Base-by-base conservation (phyloP, 2,329 filamentous ascomycete species). In the Alternaria metachromatica region DNA sequence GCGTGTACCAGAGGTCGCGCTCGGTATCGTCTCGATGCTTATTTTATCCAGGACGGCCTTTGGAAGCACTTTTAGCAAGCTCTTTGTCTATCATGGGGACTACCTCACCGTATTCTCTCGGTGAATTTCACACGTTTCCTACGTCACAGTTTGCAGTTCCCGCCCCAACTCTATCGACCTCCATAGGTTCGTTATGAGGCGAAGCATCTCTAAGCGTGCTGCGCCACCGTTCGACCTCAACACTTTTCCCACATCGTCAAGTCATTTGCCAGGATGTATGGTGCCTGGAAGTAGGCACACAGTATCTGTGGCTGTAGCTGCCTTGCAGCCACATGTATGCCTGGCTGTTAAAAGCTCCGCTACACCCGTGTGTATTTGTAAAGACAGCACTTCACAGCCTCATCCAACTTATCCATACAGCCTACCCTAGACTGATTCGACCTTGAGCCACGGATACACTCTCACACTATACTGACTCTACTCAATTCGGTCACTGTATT, bases 161-260 rank as follows among this genome's bases (percentile, higher is more conserved):
- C 49, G 57, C 61, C 64, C 55, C 49, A 41, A 41, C 44, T 30
- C 43, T 56, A 20, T 26, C 54, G 58, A 50, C 58, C 49, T 60
- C 43, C 46, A 60, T 46, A 48, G 43, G 18, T 44, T 37, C 54
- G 25, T 57, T n/a, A 30, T 41, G 58, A n/a, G 62, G 62, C 62
- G 62, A 55, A 58, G 62, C 58, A 58, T 50, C 15, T 30, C 23
- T 15, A 37, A 50, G 18, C 20, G 12, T 18, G 28, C 65, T 67
- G 63, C 60, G 65, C 65, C 63, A 65, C 62, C 12, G n/a, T 48
- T 50, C 56, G 25, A 26, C 58, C 63, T 60, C 65, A 67, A 67
- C 58, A 63, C 43, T 48, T 58, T 15, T 30, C 50, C 46, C n/a
- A 46, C 43, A 20, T 18, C 3, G 33, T 20, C 23, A 20, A 45